Evolutionary conservation across 2,329 filamentous ascomycete species (phyloP), one percentile per base, ranked within the genome.

Genomic region (Beauveria varroae): DNA sequence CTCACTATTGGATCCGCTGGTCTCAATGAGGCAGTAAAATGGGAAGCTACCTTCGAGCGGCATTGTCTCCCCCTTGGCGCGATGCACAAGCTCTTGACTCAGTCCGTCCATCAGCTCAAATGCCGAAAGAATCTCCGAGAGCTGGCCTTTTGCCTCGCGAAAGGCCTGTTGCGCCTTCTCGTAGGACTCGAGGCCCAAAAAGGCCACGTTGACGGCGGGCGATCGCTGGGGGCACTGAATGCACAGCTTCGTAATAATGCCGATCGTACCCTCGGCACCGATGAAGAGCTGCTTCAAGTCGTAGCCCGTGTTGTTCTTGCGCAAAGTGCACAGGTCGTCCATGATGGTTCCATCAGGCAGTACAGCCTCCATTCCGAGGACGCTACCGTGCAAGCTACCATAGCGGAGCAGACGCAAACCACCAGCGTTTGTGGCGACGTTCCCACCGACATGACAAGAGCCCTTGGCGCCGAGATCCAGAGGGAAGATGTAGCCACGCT

Each of bases 291-390:
- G 93, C 79, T 97, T 97, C 62, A 97, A 76, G 73, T 99, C 96
- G 75, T 98, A 99, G 30, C 95, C 95, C 2, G 95, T 99, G 78
- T 99, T 99, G 81, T 99, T 98, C 81, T 99, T 99, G 67, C 95
- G 86, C 62, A 99, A 80, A 63, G 85, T 93, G 67, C 86, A 89
- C 37, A 99, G 85, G 68, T 97, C 92, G 68, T 98, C 87, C 51
- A 99, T 82, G 67, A 99, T 84, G 7, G 92, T 97, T 59, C 95
- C 95, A 71, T 99, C 91, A 1, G 95, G 91, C 46, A 99, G 80
- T 9, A 99, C 96, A 22, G 89, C 95, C 78, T 99, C 93, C 57
- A 99, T 81, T 28, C 95, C 95, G 18, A 99, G 81, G 1, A 98
- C 91, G 61, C 83, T 97, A 24, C 95, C 95, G 75, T 99, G 95